Evolutionary conservation across 1,284 basidiomycete species (phyloP), one percentile per base, ranked within the genome.

Genomic region (Somion occarium): DNA sequence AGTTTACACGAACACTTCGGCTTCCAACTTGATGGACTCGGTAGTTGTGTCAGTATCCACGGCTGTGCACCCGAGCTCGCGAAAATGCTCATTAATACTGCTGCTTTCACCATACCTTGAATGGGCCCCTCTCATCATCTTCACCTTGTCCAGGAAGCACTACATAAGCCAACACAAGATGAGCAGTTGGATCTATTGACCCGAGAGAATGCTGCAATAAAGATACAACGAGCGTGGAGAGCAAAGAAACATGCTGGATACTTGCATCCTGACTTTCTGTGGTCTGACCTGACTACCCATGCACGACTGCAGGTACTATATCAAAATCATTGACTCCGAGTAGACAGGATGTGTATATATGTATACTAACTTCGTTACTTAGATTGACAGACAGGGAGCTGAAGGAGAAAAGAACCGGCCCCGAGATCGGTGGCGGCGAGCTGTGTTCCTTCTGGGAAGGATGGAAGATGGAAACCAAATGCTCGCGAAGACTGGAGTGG

Each of bases 381-480:
- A 78, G 74, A 60, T 71, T 5, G 68, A 68, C 49, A 66, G 73
- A 49, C 56, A 66, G 25, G 73, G 66, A 7, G 77, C 75, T 2
- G 59, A 67, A 3, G 59, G 72, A 38, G 77, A 74, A 18, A 66
- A 65, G 56, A 80, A 79, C 54, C 65, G 70, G 18, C 69, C 71
- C 3, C 60, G 60, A 30, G 61, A 69, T 19, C 71, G 80, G 5
- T 80, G 78, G 78, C 65, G 66, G 49, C 69, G 80, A 5, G 75
- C 72, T 0, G 69, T 64, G 1, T 73, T 75, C 54, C 65, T 76
- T 37, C 69, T 72, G 12, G 60, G 63, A 4, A 63, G 70, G 41
- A 61, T 83, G 27, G 68, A 70, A 51, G 78, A 79, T 51, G 70
- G 69, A 3, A 71, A 78, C 55, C 57, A 60, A 2, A 64, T 74